Percentiles rank a stretch among this genome's conserved stretches.
phyloP scores from a whole-genome alignment of 169 alveolate genomes.

The Eimeria maxima region DNA sequence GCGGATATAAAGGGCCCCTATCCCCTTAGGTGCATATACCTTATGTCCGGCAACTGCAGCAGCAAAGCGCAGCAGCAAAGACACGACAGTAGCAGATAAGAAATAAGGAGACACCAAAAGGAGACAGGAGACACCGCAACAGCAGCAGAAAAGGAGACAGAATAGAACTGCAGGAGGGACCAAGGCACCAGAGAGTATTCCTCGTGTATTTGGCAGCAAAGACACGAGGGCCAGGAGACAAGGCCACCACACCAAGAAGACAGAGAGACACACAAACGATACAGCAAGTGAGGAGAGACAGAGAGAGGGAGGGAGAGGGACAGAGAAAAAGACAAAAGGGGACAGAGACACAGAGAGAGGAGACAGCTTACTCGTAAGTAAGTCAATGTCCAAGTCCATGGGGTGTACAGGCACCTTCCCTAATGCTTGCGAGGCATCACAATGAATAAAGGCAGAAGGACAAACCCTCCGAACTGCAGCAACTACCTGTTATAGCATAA shows the following conservation, averaged over 20 bases:
- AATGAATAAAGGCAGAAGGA: slow-evolving; percentile 59
- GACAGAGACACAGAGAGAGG: background rate
- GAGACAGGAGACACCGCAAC: background rate
- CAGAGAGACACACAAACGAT: background rate
- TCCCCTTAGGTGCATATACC: slow-evolving; percentile 81
- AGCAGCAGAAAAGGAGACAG: background rate
- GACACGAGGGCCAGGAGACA: background rate
- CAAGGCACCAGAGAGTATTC: too few species aligned
- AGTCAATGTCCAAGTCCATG: slow-evolving; percentile 34
- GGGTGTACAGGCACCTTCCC: slow-evolving; percentile 70
- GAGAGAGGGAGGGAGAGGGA: too few species aligned
- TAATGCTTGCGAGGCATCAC: slow-evolving; percentile 77
- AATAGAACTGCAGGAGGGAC: too few species aligned
- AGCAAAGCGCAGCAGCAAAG: background rate
- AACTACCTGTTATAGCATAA: background rate
- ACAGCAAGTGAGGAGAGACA: too few species aligned
- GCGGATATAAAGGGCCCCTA: slow-evolving; percentile 80
- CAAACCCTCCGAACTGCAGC: background rate
- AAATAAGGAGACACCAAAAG: background rate
- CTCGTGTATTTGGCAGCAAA: background rate
- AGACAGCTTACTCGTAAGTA: slow-evolving; percentile 49
- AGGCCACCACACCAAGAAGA: background rate
- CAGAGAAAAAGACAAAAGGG: too few species aligned
- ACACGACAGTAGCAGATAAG: background rate
- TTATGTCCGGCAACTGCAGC: slow-evolving; percentile 82